Base-by-base conservation (phyloP, 805 yeast species). In the Yarrowia keelungensis region DNA sequence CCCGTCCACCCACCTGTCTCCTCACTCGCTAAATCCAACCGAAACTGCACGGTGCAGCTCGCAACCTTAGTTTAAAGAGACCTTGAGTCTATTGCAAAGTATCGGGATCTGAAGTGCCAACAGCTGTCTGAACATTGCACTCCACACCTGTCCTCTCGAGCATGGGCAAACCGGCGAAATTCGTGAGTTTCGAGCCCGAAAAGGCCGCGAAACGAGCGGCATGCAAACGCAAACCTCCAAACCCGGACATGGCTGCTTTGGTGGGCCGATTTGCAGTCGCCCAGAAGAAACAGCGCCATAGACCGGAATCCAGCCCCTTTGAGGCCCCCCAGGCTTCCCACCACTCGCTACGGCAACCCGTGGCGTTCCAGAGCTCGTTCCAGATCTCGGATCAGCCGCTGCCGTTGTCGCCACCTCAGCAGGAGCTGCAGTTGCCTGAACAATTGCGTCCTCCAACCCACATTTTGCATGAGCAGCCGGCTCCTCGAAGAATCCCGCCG, bases 181-280 rank as follows among this genome's bases (percentile, higher is more conserved):
- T 59, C 42, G 65, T 59, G n/a, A 59, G 51, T 11, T 59, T 59
- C 51, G 65, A 59, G 65, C 65, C 65, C 8, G 65, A 59, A 42
- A 59, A 59, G 65, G 65, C 65, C 32, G 14, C 41, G 9, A 35
- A 16, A 14, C 65, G 65, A 2, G 5, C 32, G 19, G 2, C 51
- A 8, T 19, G 4, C 41, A 59, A 59, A 11, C 50, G 65, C 50
- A 59, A 59, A 10, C 35, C 51, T 2, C 50, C 65, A 14, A 22
- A 43, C 35, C 51, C 65, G 9, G 65, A 59, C 7, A 59, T 59
- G 65, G 65, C 50, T 2, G 51, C 39, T 8, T 8, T 59, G 42
- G 65, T 59, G 42, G 65, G 65, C 35, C 42, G 65, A 2, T 59
- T 59, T 59, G 45, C 65, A 9, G 41, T 59, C 26, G 1, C 39